These are phyloP conservation scores for Talaromyces piceae DNA, from an alignment of 2,329 filamentous ascomycete species.

Conservation along the genomic window DNA sequence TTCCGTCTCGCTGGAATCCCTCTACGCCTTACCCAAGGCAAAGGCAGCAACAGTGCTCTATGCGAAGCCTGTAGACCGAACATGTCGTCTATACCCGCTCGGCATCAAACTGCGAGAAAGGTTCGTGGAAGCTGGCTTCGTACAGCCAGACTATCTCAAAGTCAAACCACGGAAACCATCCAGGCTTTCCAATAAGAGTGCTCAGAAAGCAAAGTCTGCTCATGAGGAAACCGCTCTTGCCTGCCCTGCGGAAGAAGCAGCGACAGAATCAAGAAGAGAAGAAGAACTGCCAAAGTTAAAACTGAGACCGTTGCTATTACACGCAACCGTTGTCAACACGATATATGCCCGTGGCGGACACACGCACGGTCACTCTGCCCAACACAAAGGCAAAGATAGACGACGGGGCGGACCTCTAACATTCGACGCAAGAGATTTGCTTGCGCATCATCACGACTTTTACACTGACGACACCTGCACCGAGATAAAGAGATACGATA, in stretches of 20 bases:
- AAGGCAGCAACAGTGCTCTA: constrained; percentile 34
- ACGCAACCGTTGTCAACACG: constrained; percentile 82
- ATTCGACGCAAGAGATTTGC: constrained; percentile 29
- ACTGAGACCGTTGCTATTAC: constrained; percentile 60
- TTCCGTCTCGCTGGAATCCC: constrained; percentile 37
- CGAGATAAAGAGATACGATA: constrained; percentile 12
- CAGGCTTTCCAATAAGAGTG: not conserved
- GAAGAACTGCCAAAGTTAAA: constrained; percentile 15
- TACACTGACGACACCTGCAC: constrained; percentile 21
- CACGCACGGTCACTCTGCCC: no score
- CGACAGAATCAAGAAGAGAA: constrained; percentile 1
- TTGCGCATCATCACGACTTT: constrained; percentile 29
- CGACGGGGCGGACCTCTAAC: constrained; percentile 37
- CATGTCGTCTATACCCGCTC: constrained; percentile 35
- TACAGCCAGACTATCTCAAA: constrained; percentile 23
- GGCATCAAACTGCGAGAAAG: constrained; percentile 32
- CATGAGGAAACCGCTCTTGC: no score
- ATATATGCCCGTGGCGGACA: constrained; percentile 51
- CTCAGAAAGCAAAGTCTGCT: no score
- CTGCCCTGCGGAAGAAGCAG: not conserved
- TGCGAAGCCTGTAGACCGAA: constrained; percentile 32
- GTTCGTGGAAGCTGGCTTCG: constrained; percentile 39
- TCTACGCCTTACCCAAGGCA: constrained; percentile 30
- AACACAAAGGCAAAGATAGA: constrained; percentile 8
- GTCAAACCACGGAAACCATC: constrained; percentile 4